Base-by-base conservation (phyloP, 176 grass and related monocot genomes). In the Secale cereale region DNA sequence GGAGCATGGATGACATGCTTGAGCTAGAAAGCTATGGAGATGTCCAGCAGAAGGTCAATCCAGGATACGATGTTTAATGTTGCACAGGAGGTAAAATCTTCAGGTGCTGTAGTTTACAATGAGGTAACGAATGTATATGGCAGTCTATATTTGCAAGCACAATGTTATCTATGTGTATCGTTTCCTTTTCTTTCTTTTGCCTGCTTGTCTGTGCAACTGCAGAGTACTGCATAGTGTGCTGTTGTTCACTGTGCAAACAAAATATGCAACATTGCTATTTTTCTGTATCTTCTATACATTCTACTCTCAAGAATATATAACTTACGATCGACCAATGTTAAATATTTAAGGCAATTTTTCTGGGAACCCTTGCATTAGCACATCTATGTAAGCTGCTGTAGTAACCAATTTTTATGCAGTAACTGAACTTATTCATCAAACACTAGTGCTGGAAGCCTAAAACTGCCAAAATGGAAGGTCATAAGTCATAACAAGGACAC, bases 11-110 rank as follows among this genome's bases (percentile, higher is more conserved):
- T 32, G 94, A 99, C 87, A 91, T 96, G 97, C 89, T 84, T 26
- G 97, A 99, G 88, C 74, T 99, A 80, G 94, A 96, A 89, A 99
- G 94, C 76, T 96, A 94, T 7, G 90, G 83, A 7, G 91, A 87
- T 88, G 90, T 96, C 20, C 97, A 99, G 76, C 97, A 97, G 82
- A 99, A 86, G 88, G 81, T 99, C 61, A 99, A 99, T 82, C 97
- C 90, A 85, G 97, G 97, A 74, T 99, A 94, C 36, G 88, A 96
- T 30, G 90, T 99, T 17, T 99, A 71, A 91, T 65, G 10, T 26
- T 78, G 25, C 10, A 12, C 25, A 50, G n/a, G 56, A 60, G 62
- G 57, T 52, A 40, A 83, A 48, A 65, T 61, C 46, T 76, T 68
- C 61, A 68, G 35, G 32, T 19, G 11, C 4, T 83, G 22, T 86